These are phyloP conservation scores for Iris pallida DNA, from an alignment of 116 monocot species.

Conservation along the genomic window DNA sequence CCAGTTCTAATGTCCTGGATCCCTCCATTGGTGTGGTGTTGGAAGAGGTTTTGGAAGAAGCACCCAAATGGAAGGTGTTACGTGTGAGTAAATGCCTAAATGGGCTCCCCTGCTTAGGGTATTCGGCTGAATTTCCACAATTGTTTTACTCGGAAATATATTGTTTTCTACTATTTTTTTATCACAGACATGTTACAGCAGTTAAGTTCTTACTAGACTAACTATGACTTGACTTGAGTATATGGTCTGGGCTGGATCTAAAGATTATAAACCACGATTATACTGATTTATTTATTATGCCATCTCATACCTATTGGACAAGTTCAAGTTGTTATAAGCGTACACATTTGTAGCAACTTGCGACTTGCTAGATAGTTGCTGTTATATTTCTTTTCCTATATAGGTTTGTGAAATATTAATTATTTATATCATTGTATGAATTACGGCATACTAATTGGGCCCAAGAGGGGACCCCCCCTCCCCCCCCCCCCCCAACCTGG, in stretches of 20 bases:
- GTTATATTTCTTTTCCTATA: no score
- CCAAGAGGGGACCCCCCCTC: no score
- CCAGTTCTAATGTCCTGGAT: conserved; percentile 10
- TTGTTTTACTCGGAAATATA: background rate
- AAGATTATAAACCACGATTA: background rate
- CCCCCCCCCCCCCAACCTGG: no score
- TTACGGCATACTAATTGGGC: no score
- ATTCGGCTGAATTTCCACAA: background rate
- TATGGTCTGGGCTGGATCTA: background rate
- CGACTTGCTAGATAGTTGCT: no score
- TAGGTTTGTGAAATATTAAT: no score
- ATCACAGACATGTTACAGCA: background rate
- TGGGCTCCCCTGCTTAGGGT: conserved; percentile 22
- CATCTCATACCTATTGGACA: background rate
- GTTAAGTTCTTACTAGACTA: no score
- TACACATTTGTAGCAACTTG: no score
- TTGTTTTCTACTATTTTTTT: background rate
- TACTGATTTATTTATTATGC: background rate
- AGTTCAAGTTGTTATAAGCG: no score
- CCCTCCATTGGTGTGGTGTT: conserved; percentile 35
- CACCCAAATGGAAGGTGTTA: conserved; percentile 98
- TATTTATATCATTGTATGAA: no score
- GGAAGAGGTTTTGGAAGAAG: conserved; percentile 87
- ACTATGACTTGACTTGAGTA: background rate
- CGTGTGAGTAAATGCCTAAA: conserved; percentile 99